Evolutionary conservation across 192 early-diverging fungal genomes (phyloP).

Genomic region (Coemansia sp.): DNA sequence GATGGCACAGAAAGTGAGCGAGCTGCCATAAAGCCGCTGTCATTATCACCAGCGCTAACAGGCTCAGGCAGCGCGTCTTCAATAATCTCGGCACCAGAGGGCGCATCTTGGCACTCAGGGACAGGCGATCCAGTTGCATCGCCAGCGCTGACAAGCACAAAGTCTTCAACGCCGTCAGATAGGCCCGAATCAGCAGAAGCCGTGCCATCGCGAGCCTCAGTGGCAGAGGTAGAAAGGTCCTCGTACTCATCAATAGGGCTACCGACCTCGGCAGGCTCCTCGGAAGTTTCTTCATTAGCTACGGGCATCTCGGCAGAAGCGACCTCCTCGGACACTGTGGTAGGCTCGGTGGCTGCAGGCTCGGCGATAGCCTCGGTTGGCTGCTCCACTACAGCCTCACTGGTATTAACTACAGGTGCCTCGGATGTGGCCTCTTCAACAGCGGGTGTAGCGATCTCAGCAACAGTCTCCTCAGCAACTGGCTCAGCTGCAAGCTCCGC

Average conservation of each 20-base stretch:
- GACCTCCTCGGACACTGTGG: not conserved
- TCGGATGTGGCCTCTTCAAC: conserved; percentile 2
- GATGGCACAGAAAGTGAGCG: not conserved
- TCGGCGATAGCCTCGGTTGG: not conserved
- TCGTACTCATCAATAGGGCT: not conserved
- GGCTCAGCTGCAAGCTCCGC: not conserved
- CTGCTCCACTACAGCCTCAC: not conserved
- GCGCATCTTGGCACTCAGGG: not conserved
- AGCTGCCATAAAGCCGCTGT: not conserved
- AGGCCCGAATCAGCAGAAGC: not conserved
- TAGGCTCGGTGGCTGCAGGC: not conserved
- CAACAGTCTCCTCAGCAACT: not conserved
- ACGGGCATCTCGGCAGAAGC: not conserved
- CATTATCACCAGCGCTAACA: not conserved
- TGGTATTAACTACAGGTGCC: not conserved
- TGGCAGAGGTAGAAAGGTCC: not conserved
- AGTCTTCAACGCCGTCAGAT: not conserved
- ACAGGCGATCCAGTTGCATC: conserved; percentile 1
- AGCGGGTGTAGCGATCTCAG: not conserved
- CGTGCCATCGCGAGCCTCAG: not conserved
- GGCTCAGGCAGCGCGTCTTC: not conserved
- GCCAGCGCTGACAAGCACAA: conserved; percentile 3
- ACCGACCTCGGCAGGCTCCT: not conserved
- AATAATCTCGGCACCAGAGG: not conserved
- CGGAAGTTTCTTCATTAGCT: not conserved